Base-by-base conservation (phyloP, 2,329 filamentous ascomycete genomes). In the Trichoderma oligosporum region DNA sequence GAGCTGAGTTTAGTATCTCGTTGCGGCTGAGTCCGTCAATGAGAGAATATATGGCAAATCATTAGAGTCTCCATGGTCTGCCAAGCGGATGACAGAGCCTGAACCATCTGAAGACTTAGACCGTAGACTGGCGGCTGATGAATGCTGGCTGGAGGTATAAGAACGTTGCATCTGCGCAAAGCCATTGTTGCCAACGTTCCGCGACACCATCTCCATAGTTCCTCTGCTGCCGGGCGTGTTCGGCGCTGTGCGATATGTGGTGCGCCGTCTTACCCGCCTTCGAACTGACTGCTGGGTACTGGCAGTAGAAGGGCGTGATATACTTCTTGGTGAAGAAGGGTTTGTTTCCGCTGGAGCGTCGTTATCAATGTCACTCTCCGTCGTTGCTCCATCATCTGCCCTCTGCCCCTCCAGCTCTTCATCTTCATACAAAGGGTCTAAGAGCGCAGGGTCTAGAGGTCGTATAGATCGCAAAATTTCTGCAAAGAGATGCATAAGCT, bases 401-500 rank as follows among this genome's bases (percentile, higher is more conserved):
- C 22, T 14, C 22, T 7, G 12, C 3, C 12, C 20, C 7, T 58
- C 39, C 11, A 60, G 62, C 4, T 63, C 63, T 14, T 58, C 63
- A 31, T 67, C 66, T n/a, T 64, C 65, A 16, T 55, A 55, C 7
- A 46, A 3, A 1, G 67, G 67, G 24, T 71, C 68, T 4, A 90
- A 67, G 4, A 84, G 69, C 0, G 74, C 73, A 0, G 81, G 74
- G 58, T 87, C 77, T 3, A 90, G 74, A 0, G 82, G 78, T 25
- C 76, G 80, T 88, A 97, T 96, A 16, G 80, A 82, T 52, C 88
- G 83, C 12, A 97, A 76, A 0, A 97, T 76, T 53, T 88, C 84
- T 2, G 92, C 88, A 71, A 97, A 97, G 24, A 89, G 78, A 57
- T 85, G 82, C 91, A 97, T 97, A 27, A 97, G 76, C 20, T 80